Evolutionary conservation across 75 land plant genomes (phyloP).

Genomic region (Gnetum montanum): DNA sequence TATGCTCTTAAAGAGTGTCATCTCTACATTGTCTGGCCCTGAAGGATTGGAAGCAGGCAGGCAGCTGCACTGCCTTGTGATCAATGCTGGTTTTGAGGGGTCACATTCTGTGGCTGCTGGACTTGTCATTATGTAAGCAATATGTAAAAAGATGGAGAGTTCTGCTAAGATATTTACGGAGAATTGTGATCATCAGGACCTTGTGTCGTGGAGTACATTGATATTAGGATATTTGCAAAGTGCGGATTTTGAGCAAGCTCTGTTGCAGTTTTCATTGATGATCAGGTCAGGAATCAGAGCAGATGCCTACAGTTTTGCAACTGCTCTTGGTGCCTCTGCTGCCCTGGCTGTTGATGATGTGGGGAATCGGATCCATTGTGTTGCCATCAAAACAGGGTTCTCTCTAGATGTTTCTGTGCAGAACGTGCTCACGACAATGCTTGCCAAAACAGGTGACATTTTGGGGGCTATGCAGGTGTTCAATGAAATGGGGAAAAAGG

Average conservation of each 20-base stretch:
- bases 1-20: background rate
- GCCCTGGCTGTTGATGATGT: slow-evolving; percentile 2
- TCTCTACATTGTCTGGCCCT: too few relatives aligned
- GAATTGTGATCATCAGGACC: slow-evolving; percentile 15
- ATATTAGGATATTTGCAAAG: slow-evolving; percentile 8
- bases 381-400: background rate
- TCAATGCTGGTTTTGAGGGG: slow-evolving; percentile 3
- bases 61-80: slow-evolving; percentile 8
- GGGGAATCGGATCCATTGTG: slow-evolving; percentile 8
- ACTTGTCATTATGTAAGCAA: slow-evolving; percentile 1
- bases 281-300: slow-evolving; percentile 3
- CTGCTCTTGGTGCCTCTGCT: slow-evolving; percentile 18
- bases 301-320: slow-evolving; percentile 7
- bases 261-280: slow-evolving; percentile 10
- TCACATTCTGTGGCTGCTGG: too few relatives aligned
- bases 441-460: slow-evolving; percentile 16
- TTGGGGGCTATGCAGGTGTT: slow-evolving; percentile 9
- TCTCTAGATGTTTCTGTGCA: slow-evolving; percentile 9
- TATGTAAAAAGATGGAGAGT: background rate
- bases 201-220: slow-evolving; percentile 14
- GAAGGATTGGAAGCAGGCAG: slow-evolving; percentile 1
- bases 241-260: slow-evolving; percentile 5
- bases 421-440: slow-evolving; percentile 18
- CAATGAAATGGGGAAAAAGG: slow-evolving; percentile 1
- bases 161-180: background rate